Conservation (phyloP, 2,329 filamentous ascomycete species). For the Lachnellula arida region DNA sequence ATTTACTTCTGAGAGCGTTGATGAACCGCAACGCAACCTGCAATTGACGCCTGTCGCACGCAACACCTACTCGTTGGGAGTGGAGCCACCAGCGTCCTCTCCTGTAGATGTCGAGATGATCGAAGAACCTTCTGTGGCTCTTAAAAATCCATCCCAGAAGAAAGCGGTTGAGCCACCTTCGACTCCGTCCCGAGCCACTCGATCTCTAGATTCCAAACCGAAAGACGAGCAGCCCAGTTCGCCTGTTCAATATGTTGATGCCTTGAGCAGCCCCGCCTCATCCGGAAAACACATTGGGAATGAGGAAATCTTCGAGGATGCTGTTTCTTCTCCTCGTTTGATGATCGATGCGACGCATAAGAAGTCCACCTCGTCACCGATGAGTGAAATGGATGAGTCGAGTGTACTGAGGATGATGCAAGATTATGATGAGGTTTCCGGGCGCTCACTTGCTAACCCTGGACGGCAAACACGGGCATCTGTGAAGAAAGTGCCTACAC, state of each 20-base stretch:
- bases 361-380: conserved; percentile 15
- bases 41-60: no score
- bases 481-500: neutral
- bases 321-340: conserved; percentile 20
- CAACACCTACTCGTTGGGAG: no score
- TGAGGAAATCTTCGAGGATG: conserved; percentile 26
- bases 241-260: conserved; percentile 40
- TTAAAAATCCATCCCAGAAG: neutral
- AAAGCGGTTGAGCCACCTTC: neutral
- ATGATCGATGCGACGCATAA: neutral
- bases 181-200: conserved; percentile 6
- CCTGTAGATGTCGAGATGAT: neutral
- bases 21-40: neutral
- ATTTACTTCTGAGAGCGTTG: neutral
- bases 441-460: neutral
- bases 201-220: neutral
- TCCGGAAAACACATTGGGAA: conserved; percentile 20
- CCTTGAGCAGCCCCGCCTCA: conserved; percentile 40
- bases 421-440: conserved; percentile 18
- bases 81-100: neutral
- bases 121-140: neutral
- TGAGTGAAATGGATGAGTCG: conserved; percentile 26
- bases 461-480: neutral
- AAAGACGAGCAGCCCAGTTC: conserved; percentile 6
- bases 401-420: conserved; percentile 26